Evolutionary conservation across 2,329 filamentous ascomycete genomes (phyloP).

Genomic region (Acarospora socialis): DNA sequence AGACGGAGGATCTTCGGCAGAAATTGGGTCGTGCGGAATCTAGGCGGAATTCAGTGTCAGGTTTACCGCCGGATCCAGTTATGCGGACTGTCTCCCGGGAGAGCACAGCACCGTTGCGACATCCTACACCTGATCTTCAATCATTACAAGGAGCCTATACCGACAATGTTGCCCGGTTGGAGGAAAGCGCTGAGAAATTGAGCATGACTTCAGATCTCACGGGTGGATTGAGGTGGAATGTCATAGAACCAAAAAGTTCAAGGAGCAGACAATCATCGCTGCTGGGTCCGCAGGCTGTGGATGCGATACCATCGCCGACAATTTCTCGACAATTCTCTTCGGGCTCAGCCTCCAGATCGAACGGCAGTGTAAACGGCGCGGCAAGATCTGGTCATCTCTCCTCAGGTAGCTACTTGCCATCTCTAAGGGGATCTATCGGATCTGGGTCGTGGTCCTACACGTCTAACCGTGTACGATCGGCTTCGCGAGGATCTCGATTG

Average conservation of each 20-base stretch:
- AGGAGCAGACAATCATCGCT: constrained; percentile 24
- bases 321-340: constrained; percentile 20
- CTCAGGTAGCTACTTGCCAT: constrained; percentile 24
- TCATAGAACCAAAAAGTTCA: constrained; percentile 25
- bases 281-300: constrained; percentile 12
- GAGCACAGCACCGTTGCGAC: constrained; percentile 29
- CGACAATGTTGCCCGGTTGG: constrained; percentile 35
- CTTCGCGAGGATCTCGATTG: constrained; percentile 24
- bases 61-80: constrained; percentile 22
- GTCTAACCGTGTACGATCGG: constrained; percentile 22
- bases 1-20: no score
- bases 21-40: no score
- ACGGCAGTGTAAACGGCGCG: constrained; percentile 21
- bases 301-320: constrained; percentile 7
- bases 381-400: constrained; percentile 29
- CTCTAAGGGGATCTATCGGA: constrained; percentile 28
- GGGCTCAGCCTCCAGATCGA: constrained; percentile 29
- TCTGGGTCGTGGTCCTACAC: constrained; percentile 21
- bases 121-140: constrained; percentile 36
- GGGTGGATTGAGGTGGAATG: constrained; percentile 31
- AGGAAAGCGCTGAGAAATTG: constrained; percentile 33
- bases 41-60: constrained; percentile 9
- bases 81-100: constrained; percentile 28
- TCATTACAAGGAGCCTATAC: constrained; percentile 36
- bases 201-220: constrained; percentile 33